Evolutionary conservation across 805 yeast species (phyloP).

Genomic region (Wickerhamomyces tratensis): DNA sequence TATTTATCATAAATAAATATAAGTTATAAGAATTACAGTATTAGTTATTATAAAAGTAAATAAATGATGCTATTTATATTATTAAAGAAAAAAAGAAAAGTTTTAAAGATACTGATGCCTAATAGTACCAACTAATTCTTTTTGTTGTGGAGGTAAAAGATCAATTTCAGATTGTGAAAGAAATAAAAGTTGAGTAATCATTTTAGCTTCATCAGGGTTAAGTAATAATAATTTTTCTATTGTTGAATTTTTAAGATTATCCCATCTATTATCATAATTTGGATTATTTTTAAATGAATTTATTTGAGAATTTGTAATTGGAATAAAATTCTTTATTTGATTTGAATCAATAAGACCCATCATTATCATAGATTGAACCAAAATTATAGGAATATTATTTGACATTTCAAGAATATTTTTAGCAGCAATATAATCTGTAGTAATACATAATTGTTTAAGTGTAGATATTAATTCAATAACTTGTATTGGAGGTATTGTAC

Average conservation of each 20-base stretch:
- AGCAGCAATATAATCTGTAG: conserved; percentile 29
- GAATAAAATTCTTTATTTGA: conserved; percentile 19
- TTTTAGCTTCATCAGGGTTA: conserved; percentile 47
- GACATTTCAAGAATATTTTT: conserved; percentile 41
- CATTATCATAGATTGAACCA: conserved; percentile 63
- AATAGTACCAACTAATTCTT: conserved; percentile 42
- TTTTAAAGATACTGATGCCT: conserved; percentile 38
- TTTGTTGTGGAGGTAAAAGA: conserved; percentile 34
- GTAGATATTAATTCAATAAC: conserved; percentile 61
- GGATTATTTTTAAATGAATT: too few species aligned
- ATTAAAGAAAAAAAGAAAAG: too few species aligned
- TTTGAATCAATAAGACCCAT: conserved; percentile 71
- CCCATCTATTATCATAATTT: conserved; percentile 31
- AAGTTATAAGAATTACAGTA: too few species aligned
- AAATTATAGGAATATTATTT: conserved; percentile 51
- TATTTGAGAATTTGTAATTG: too few species aligned
- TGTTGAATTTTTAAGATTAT: conserved; percentile 36
- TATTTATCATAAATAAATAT: too few species aligned
- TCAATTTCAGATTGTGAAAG: conserved; percentile 33
- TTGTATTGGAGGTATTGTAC: conserved; percentile 61
- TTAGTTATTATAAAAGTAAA: too few species aligned
- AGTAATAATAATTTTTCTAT: conserved; percentile 39
- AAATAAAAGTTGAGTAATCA: conserved; percentile 39
- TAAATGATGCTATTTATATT: too few species aligned
- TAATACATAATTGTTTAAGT: conserved; percentile 40